These are phyloP conservation scores for Escovopsis sp. DNA, from an alignment of 2,329 filamentous ascomycete genomes.

Conservation along the genomic window DNA sequence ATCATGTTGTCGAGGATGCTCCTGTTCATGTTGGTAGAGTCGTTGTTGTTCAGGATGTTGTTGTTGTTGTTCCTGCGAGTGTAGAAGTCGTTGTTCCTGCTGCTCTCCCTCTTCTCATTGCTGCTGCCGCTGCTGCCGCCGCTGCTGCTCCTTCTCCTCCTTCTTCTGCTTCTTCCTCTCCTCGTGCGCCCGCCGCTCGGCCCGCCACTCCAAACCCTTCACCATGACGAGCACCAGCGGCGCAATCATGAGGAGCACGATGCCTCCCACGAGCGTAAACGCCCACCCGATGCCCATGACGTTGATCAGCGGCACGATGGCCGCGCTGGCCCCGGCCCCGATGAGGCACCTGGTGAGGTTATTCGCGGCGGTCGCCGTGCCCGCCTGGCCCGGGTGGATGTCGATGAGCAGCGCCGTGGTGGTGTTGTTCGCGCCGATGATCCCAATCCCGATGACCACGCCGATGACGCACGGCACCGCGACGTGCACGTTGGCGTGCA, in stretches of 20 bases:
- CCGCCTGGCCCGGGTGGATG: slow-evolving; percentile 35
- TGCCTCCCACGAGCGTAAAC: slow-evolving; percentile 30
- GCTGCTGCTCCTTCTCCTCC: no score
- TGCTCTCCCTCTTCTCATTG: no score
- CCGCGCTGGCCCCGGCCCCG: slow-evolving; percentile 35
- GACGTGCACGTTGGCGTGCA: slow-evolving; percentile 25
- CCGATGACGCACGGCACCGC: slow-evolving; percentile 32
- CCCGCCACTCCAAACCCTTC: slow-evolving; percentile 28
- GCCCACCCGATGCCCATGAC: slow-evolving; percentile 35
- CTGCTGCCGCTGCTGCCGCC: no score
- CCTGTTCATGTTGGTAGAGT: no score
- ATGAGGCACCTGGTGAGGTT: slow-evolving; percentile 40
- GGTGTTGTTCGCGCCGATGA: slow-evolving; percentile 39
- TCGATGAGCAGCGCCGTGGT: slow-evolving; percentile 39
- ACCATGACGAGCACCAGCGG: slow-evolving; percentile 25
- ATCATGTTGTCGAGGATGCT: no score
- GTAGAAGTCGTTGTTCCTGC: no score
- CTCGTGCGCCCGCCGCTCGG: slow-evolving; percentile 15
- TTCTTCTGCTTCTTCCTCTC: slow-evolving; percentile 9
- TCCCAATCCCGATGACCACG: slow-evolving; percentile 29
- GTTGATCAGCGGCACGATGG: slow-evolving; percentile 35
- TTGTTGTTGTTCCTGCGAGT: no score
- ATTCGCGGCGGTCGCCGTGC: slow-evolving; percentile 38
- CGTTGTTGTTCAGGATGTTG: no score
- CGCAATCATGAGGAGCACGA: slow-evolving; percentile 26